Evolutionary conservation across 1,139 yeast species (phyloP).

Genomic region (Debaryomyces nepalensis): DNA sequence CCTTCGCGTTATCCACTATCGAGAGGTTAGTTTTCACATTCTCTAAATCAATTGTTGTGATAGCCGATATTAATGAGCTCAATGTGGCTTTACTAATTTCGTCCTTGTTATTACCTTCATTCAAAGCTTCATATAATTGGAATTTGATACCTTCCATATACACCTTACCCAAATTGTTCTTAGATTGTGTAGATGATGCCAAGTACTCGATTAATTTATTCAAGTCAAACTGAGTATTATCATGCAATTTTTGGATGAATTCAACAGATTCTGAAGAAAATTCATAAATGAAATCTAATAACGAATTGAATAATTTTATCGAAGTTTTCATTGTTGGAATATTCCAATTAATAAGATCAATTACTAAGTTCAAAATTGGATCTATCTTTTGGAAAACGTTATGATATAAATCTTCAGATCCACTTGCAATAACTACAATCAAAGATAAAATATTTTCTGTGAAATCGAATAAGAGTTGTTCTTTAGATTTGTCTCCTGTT

Average conservation of each 20-base stretch:
- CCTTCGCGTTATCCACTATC: slow-evolving; percentile 21
- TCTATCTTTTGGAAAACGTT: slow-evolving; percentile 51
- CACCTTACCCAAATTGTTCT: slow-evolving; percentile 51
- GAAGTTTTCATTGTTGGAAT: slow-evolving; percentile 40
- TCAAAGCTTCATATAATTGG: slow-evolving; percentile 57
- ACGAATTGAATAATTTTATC: slow-evolving; percentile 51
- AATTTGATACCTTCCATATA: slow-evolving; percentile 64
- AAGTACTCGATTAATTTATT: slow-evolving; percentile 24
- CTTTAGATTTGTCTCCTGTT: slow-evolving; percentile 46
- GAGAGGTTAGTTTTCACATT: slow-evolving; percentile 16
- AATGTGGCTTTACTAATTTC: slow-evolving; percentile 30
- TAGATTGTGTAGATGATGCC: slow-evolving; percentile 21
- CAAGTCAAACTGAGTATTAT: slow-evolving; percentile 28
- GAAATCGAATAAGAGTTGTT: slow-evolving; percentile 60
- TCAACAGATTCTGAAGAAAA: slow-evolving; percentile 67
- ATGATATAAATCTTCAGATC: slow-evolving; percentile 63
- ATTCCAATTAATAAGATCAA: slow-evolving; percentile 44
- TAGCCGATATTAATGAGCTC: slow-evolving; percentile 28
- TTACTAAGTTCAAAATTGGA: slow-evolving; percentile 45
- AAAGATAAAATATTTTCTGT: slow-evolving; percentile 77
- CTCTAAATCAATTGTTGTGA: slow-evolving; percentile 47
- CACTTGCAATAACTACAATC: slow-evolving; percentile 66
- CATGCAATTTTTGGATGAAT: slow-evolving; percentile 46
- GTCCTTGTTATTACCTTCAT: slow-evolving; percentile 25
- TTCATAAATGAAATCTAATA: slow-evolving; percentile 67